Percentiles rank a stretch among this genome's conserved stretches.
phyloP scores from a whole-genome alignment of 352 stramenopile species.

The Pythium myriotylum region DNA sequence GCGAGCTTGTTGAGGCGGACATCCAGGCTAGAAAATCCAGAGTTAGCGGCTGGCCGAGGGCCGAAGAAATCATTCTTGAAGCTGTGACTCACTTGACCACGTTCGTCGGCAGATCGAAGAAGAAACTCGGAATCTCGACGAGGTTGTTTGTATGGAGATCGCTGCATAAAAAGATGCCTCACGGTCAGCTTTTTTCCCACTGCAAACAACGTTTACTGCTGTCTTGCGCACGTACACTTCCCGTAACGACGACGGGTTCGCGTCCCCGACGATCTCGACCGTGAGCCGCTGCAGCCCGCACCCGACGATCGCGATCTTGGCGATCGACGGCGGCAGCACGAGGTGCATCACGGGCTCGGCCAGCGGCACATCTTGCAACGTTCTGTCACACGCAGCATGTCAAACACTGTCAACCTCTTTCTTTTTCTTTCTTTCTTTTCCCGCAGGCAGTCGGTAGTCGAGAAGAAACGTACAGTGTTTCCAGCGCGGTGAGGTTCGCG shows the following conservation, averaged over 20 bases:
- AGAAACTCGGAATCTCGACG: conserved; percentile 27
- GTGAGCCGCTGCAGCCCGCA: conserved; percentile 47
- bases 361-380: conserved; percentile 47
- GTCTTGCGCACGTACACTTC: too few species aligned
- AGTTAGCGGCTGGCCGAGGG: too few species aligned
- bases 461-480: conserved; percentile 45
- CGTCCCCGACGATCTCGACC: conserved; percentile 40
- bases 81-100: too few species aligned
- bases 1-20: conserved; percentile 41
- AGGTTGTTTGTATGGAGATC: conserved; percentile 52
- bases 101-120: conserved; percentile 25
- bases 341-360: conserved; percentile 37
- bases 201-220: too few species aligned
- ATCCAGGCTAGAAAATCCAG: conserved; percentile 38
- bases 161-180: conserved; percentile 33
- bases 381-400: conserved; percentile 27
- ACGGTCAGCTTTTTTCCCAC: too few species aligned
- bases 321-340: conserved; percentile 44
- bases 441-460: background rate
- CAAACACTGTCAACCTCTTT: background rate
- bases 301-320: conserved; percentile 47
- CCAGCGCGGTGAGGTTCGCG: conserved; percentile 35
- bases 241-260: conserved; percentile 18
- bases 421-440: background rate
- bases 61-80: too few species aligned